phyloP scores from a whole-genome alignment of 306 rosid genomes.

The Prinsepia uniflora region DNA sequence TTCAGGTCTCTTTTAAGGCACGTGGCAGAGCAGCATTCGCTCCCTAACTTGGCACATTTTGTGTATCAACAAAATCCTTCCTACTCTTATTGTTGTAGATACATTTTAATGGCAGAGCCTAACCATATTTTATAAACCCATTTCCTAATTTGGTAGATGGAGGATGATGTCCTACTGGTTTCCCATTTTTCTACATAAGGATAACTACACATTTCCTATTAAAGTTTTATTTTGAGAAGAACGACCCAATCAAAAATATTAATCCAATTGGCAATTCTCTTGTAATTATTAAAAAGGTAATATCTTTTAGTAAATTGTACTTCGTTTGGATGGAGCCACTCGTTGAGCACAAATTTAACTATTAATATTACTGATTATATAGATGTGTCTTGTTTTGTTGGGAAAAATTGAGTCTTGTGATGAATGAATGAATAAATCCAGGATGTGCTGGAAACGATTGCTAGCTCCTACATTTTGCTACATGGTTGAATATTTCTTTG shows the following conservation, averaged over 20 bases:
- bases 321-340: not conserved
- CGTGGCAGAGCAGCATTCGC: too few relatives aligned
- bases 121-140: slow-evolving; percentile 81
- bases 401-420: not conserved
- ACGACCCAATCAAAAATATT: slow-evolving; percentile 69
- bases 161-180: slow-evolving; percentile 80
- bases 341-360: too few relatives aligned
- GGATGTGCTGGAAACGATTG: slow-evolving; percentile 54
- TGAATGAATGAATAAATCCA: not conserved
- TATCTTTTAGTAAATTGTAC: slow-evolving; percentile 11
- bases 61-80: too few relatives aligned
- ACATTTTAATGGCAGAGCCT: slow-evolving; percentile 94
- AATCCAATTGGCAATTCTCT: slow-evolving; percentile 98
- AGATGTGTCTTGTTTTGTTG: not conserved
- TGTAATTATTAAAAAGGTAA: slow-evolving; percentile 80
- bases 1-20: too few relatives aligned
- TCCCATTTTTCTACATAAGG: slow-evolving; percentile 86
- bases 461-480: too few relatives aligned
- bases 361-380: not conserved
- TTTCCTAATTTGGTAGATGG: slow-evolving; percentile 83
- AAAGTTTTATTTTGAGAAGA: slow-evolving; percentile 75
- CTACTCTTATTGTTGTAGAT: slow-evolving; percentile 47
- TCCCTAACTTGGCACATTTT: too few relatives aligned
- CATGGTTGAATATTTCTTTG: slow-evolving; percentile 95
- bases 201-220: slow-evolving; percentile 59